Evolutionary conservation across 2,329 filamentous ascomycete species (phyloP).

Genomic region (Penicillium sp.): DNA sequence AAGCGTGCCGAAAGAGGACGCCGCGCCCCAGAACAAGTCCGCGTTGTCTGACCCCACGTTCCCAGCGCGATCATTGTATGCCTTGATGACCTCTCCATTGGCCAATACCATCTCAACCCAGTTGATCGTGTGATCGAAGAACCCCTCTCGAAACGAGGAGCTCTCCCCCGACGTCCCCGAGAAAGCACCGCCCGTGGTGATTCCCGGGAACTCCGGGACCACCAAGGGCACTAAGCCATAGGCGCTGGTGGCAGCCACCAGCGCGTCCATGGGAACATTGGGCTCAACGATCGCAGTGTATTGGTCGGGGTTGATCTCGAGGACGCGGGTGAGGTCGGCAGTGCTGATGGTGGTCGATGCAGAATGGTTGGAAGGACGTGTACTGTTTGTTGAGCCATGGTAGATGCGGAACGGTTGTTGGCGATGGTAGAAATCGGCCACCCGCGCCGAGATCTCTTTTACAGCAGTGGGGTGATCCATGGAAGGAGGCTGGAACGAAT

Average conservation of each 20-base stretch:
- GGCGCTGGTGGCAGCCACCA: conserved; percentile 60
- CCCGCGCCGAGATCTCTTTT: conserved; percentile 16
- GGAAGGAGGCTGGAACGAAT: background rate
- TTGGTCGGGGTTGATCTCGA: conserved; percentile 57
- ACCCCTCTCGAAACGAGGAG: conserved; percentile 65
- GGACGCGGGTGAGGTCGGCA: conserved; percentile 62
- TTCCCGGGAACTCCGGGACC: conserved; percentile 72
- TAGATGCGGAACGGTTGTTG: conserved; percentile 70
- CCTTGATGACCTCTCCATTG: conserved; percentile 56
- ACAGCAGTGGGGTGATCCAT: conserved; percentile 24
- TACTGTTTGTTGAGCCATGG: conserved; percentile 77
- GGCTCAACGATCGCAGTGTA: conserved; percentile 67
- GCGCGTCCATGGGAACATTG: conserved; percentile 68
- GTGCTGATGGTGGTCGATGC: conserved; percentile 64
- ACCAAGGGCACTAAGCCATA: conserved; percentile 63
- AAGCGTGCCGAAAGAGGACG: conserved; percentile 62
- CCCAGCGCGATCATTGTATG: conserved; percentile 37
- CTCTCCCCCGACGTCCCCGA: conserved; percentile 69
- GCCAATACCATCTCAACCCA: conserved; percentile 65
- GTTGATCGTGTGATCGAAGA: conserved; percentile 66
- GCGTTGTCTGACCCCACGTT: conserved; percentile 29
- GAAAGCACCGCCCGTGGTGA: conserved; percentile 69
- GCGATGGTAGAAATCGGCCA: conserved; percentile 47
- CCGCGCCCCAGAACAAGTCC: conserved; percentile 62
- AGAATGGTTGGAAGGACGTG: conserved; percentile 56